A percentile compares a stretch with the other conserved stretches of the same genome.
These are phyloP conservation scores for Phytophthora pluvialis DNA, from an alignment of 352 stramenopile species.

Conservation along the genomic window DNA sequence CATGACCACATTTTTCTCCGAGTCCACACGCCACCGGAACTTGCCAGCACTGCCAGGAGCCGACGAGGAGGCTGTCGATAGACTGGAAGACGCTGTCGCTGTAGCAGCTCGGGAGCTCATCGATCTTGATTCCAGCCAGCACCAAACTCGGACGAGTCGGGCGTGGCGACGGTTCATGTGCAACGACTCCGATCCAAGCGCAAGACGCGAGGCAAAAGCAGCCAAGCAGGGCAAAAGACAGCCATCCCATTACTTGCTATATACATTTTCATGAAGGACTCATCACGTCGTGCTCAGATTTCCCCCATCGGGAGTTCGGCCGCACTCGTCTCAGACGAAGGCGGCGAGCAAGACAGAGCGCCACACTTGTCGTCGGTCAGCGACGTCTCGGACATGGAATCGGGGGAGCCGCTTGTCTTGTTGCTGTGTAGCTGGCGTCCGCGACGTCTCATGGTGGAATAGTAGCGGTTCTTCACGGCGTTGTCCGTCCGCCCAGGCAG, in stretches of 20 bases:
- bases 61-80: constrained; percentile 5
- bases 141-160: too few relatives aligned
- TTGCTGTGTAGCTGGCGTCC: constrained; percentile 59
- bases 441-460: constrained; percentile 80
- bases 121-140: too few relatives aligned
- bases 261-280: constrained; percentile 12
- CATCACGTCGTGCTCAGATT: constrained; percentile 13
- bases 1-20: constrained; percentile 83
- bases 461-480: constrained; percentile 97
- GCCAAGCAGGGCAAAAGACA: too few relatives aligned
- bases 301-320: constrained; percentile 18
- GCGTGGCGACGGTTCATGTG: constrained; percentile 10
- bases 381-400: constrained; percentile 32
- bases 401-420: constrained; percentile 12
- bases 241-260: constrained; percentile 1
- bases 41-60: constrained; percentile 21
- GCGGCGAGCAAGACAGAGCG: constrained; percentile 19
- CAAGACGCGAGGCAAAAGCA: too few relatives aligned
- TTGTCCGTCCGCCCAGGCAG: constrained; percentile 96
- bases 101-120: neutral
- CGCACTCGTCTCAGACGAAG: constrained; percentile 31
- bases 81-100: constrained; percentile 7
- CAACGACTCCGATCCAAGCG: neutral
- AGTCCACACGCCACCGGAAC: constrained; percentile 73
- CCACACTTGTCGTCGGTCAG: constrained; percentile 27